Evolutionary conservation across 2,329 filamentous ascomycete species (phyloP).

Genomic region (Rosellinia necatrix): DNA sequence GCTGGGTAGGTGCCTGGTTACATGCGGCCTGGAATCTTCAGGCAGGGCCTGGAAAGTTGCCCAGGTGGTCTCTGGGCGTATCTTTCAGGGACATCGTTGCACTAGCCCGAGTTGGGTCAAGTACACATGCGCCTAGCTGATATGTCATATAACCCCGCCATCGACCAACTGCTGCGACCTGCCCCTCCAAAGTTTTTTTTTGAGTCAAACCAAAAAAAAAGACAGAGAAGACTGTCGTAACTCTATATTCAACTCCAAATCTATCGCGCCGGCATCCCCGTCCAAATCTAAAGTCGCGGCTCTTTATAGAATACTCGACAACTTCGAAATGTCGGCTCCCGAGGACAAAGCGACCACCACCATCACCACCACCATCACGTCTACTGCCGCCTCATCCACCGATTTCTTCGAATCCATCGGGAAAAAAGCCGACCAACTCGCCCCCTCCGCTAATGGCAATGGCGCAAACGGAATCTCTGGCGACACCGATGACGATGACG

Average conservation of each 20-base stretch:
- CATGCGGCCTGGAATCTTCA: slow-evolving; percentile 12
- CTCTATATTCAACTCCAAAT: neutral
- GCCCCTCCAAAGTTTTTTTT: slow-evolving; percentile 47
- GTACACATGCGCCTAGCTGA: neutral
- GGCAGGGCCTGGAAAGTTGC: slow-evolving; percentile 15
- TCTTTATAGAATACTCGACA: neutral
- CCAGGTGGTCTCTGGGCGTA: too few species aligned
- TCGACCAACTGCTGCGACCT: slow-evolving; percentile 36
- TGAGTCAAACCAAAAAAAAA: slow-evolving; percentile 12
- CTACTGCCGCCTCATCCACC: slow-evolving; percentile 41
- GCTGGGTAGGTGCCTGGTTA: too few species aligned
- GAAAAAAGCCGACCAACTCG: slow-evolving; percentile 61
- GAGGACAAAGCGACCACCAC: slow-evolving; percentile 43
- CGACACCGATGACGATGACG: slow-evolving; percentile 41
- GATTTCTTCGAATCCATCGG: slow-evolving; percentile 68
- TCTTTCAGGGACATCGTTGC: neutral
- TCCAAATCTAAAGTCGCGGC: neutral
- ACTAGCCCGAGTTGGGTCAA: slow-evolving; percentile 21
- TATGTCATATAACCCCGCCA: slow-evolving; percentile 44
- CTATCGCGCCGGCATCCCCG: neutral
- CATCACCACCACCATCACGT: too few species aligned
- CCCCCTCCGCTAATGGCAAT: slow-evolving; percentile 46
- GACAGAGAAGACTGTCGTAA: slow-evolving; percentile 3
- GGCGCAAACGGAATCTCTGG: slow-evolving; percentile 38
- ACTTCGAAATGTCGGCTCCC: slow-evolving; percentile 49